Conservation (phyloP, 306 rosid genomes). For the peach (Prunus persica) region Prunus_persica_NCBIv2 NC_034014.1:29073001-29073500, state of each 20-base stretch:
- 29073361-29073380: conserved; percentile 38
- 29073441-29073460: conserved; percentile 45
- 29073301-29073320: conserved; percentile 40
- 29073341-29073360: conserved; percentile 42
- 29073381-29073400: conserved; percentile 45
- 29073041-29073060: not conserved
- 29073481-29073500: conserved; percentile 36
- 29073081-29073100: not conserved
- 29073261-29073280: conserved; percentile 36
- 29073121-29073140: not conserved
- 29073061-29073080: not conserved
- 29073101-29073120: not conserved
- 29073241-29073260: conserved; percentile 35
- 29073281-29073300: conserved; percentile 36
- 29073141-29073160: not conserved
- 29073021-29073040: no score
- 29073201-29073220: not conserved
- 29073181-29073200: conserved; percentile 1
- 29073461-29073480: conserved; percentile 44
- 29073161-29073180: not conserved
- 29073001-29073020: not conserved
- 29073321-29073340: conserved; percentile 36
- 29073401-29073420: conserved; percentile 35
- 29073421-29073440: conserved; percentile 21
- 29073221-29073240: not conserved